Evolutionary conservation across 768 basidiomycete genomes (phyloP), one percentile per base, ranked within the genome.

Genomic region (Kwoniella mangroviensis): DNA sequence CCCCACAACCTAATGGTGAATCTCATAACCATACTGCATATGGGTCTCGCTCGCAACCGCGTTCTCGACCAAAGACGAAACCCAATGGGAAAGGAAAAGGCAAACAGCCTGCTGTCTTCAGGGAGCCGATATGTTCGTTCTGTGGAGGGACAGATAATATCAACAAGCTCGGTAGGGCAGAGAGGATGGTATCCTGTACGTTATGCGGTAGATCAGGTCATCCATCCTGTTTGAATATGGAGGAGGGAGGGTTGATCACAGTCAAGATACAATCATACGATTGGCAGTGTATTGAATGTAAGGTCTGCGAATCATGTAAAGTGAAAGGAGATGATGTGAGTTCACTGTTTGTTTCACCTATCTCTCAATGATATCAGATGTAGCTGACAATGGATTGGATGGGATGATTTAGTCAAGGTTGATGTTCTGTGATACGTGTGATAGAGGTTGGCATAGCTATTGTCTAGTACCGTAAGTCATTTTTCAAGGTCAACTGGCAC

Each of bases 231-330:
- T 86, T 96, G 85, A 84, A 90, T 40, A 81, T 83, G 73, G 86
- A 34, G 34, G 34, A 34, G 34, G 34, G 34, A 7, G 34, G 34
- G 34, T 34, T 34, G 34, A 90, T 57, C 77, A 85, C 54, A 85
- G 86, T 61, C 51, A 85, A 86, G n/a, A 85, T 94, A 61, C 86
- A 86, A 67, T 86, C 86, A 28, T 95, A 95, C 81, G 85, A 87
- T 17, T 98, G 95, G 95, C 88, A 88, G 70, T 98, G 95, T 80
- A 87, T 89, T 43, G 92, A 94, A 73, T 97, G 95, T 85, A 97
- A 96, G 85, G 89, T 86, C 67, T 98, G 95, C 81, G 92, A 94
- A 84, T 85, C 93, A 66, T 98, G 95, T 80, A 84, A 87, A 55
- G 85, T 89, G 76, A 94, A 94, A 79, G 92, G 91, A 22, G 91